Evolutionary conservation across 129 eudicot genomes (phyloP).

Genomic region (carrot (Daucus carota)): DNA sequence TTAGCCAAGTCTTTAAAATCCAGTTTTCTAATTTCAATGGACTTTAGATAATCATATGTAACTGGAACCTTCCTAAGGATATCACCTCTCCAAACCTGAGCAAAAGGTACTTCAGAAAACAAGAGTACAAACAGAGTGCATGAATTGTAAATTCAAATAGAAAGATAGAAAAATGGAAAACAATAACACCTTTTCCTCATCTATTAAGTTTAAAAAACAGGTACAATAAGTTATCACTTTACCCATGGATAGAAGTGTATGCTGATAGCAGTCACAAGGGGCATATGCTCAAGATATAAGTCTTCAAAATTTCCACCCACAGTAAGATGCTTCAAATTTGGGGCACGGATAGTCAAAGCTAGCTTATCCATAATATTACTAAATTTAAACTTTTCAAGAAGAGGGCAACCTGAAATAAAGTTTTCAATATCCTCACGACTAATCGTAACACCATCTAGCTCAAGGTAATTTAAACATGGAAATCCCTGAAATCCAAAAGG

Average conservation of each 20-base stretch:
- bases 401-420: not conserved
- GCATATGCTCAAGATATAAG: not conserved
- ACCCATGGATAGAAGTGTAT: not conserved
- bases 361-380: accelerated
- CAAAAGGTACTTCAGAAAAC: not conserved
- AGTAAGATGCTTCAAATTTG: not conserved
- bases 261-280: not conserved
- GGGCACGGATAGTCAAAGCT: not conserved
- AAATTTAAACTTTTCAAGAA: not conserved
- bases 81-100: not conserved
- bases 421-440: not conserved
- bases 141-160: not conserved
- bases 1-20: not conserved
- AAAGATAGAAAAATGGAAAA: not conserved
- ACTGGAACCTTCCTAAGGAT: not conserved
- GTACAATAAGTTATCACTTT: not conserved
- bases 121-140: not conserved
- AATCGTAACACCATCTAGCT: not conserved
- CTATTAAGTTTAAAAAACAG: not conserved
- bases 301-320: not conserved
- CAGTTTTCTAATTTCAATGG: not conserved
- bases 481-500: not conserved
- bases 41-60: not conserved
- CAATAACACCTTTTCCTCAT: not conserved
- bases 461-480: not conserved